Percentiles rank a stretch among this genome's conserved stretches.
Conservation (phyloP, 2,329 filamentous ascomycete species). For the Byssochlamys sp. region DNA sequence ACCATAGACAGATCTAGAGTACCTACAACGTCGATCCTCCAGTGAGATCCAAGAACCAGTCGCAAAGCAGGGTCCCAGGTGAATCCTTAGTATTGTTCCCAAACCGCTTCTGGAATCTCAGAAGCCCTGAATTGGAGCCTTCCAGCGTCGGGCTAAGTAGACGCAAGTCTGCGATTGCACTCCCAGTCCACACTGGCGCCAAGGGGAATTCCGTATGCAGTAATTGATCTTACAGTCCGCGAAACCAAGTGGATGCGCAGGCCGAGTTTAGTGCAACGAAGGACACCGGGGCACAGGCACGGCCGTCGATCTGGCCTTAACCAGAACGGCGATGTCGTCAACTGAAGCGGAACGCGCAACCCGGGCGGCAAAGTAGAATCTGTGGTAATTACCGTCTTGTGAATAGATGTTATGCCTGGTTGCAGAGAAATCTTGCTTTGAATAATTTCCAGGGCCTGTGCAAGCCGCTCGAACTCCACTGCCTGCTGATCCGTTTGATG, state of each 20-base stretch:
- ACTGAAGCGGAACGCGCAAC: neutral
- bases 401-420: neutral
- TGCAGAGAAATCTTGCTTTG: neutral
- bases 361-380: neutral
- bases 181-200: neutral
- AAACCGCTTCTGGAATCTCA: neutral
- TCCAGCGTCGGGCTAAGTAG: neutral
- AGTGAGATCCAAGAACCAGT: neutral
- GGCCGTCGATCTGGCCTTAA: neutral
- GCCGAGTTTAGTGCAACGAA: neutral
- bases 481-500: neutral
- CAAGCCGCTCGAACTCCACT: neutral
- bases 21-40: neutral
- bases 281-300: neutral
- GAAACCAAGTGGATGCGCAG: neutral
- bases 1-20: neutral
- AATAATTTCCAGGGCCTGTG: neutral
- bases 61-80: neutral
- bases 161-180: neutral
- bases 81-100: neutral
- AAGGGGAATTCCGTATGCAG: neutral
- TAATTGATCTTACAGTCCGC: neutral
- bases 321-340: neutral
- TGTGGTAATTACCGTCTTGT: neutral
- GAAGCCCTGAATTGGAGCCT: neutral